These are phyloP conservation scores for Rheum nobile DNA, from an alignment of 148 eudicot species.

Conservation along the genomic window DNA sequence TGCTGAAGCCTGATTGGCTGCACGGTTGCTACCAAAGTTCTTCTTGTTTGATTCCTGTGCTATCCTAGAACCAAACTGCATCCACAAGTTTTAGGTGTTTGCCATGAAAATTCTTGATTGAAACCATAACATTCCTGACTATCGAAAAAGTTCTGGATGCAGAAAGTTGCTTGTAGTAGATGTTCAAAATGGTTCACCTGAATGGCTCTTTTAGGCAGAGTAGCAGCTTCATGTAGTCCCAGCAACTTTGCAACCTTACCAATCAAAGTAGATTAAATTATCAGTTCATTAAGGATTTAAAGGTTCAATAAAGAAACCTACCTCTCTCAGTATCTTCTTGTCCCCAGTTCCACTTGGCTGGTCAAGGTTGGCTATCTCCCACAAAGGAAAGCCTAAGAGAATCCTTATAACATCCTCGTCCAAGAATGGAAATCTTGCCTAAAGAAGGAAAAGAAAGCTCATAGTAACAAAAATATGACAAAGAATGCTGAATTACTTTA, in stretches of 20 bases:
- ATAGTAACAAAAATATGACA: not conserved
- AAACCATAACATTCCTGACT: not conserved
- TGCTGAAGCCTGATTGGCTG: constrained; percentile 85
- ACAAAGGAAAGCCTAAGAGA: constrained; percentile 64
- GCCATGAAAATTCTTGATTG: not conserved
- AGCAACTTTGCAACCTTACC: constrained; percentile 77
- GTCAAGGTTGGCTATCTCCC: constrained; percentile 87
- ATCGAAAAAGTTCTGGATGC: not conserved
- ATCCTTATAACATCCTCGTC: constrained; percentile 85
- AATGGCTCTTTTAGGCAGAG: constrained; percentile 89
- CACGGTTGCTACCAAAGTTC: constrained; percentile 91
- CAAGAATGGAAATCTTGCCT: constrained; percentile 96
- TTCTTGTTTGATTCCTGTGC: constrained; percentile 83
- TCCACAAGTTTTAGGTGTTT: not conserved
- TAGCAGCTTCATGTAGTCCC: constrained; percentile 63
- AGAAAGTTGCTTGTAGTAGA: not conserved
- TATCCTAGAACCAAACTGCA: constrained; percentile 86
- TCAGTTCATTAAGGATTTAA: not conserved
- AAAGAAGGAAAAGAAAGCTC: constrained; percentile 3
- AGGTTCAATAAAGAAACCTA: not conserved
- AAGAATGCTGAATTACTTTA: not conserved
- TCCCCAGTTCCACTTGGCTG: constrained; percentile 91
- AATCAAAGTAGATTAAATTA: not conserved
- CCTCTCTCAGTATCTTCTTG: constrained; percentile 92
- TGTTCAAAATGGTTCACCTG: constrained; percentile 36